Evolutionary conservation across 2,329 filamentous ascomycete species (phyloP).

Genomic region (Neonectria ditissima): DNA sequence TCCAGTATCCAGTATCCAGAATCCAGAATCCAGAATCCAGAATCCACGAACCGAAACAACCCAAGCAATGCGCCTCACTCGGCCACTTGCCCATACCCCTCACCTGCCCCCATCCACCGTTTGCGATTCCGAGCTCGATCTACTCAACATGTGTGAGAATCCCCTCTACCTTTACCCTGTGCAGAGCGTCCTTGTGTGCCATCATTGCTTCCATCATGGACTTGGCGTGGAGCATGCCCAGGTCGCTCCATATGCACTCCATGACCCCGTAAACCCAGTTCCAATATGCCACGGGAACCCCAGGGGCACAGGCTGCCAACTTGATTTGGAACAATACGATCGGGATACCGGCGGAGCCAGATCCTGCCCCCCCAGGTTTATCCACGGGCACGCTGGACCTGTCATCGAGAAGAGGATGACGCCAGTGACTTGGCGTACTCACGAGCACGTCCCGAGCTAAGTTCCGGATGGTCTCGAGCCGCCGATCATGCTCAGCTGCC

Average conservation of each 20-base stretch:
- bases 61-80: conserved; percentile 24
- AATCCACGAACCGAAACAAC: conserved; percentile 9
- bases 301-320: conserved; percentile 60
- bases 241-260: conserved; percentile 62
- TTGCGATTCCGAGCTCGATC: not conserved
- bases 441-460: conserved; percentile 59
- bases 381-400: conserved; percentile 52
- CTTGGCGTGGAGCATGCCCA: conserved; percentile 64
- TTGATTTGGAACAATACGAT: conserved; percentile 62
- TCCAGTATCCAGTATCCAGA: conserved; percentile 3
- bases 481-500: conserved; percentile 45
- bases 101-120: not conserved
- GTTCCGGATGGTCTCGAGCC: conserved; percentile 51
- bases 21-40: conserved; percentile 9
- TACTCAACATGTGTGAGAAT: conserved; percentile 13
- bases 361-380: conserved; percentile 54
- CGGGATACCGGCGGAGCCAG: conserved; percentile 61
- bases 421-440: conserved; percentile 64
- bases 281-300: conserved; percentile 56
- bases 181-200: conserved; percentile 35
- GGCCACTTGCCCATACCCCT: conserved; percentile 7
- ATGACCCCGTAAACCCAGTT: conserved; percentile 59
- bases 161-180: conserved; percentile 25
- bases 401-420: conserved; percentile 59
- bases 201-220: conserved; percentile 57